Evolutionary conservation across 129 eudicot species (phyloP).

Genomic region (Tagetes erecta): DNA sequence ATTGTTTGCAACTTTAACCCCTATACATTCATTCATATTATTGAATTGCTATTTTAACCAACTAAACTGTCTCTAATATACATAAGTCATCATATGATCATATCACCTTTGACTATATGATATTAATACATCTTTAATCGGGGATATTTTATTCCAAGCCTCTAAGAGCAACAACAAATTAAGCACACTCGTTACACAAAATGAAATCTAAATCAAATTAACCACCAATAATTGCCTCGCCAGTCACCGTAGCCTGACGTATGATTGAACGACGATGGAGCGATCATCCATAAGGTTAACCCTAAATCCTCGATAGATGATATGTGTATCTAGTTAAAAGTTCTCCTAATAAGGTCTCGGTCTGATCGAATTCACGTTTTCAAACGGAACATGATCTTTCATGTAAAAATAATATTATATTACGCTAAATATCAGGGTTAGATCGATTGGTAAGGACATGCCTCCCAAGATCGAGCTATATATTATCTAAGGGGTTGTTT

Average conservation of each 20-base stretch:
- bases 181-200: neutral
- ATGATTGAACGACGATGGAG: neutral
- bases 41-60: neutral
- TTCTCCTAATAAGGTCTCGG: neutral
- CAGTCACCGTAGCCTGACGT: neutral
- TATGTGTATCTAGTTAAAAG: neutral
- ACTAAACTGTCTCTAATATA: conserved; percentile 1
- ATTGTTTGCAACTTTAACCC: conserved; percentile 21
- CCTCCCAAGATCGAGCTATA: neutral
- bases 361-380: neutral
- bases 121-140: neutral
- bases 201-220: neutral
- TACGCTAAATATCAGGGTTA: neutral
- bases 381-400: neutral
- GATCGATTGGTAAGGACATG: neutral
- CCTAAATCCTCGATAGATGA: neutral
- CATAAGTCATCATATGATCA: neutral
- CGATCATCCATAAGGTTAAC: neutral
- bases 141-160: neutral
- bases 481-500: neutral
- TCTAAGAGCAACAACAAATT: neutral
- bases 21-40: neutral
- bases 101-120: neutral
- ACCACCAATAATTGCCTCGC: neutral
- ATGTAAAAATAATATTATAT: neutral